Conservation (phyloP, 345 rosid genomes). For the Syzygium aromaticum region DNA sequence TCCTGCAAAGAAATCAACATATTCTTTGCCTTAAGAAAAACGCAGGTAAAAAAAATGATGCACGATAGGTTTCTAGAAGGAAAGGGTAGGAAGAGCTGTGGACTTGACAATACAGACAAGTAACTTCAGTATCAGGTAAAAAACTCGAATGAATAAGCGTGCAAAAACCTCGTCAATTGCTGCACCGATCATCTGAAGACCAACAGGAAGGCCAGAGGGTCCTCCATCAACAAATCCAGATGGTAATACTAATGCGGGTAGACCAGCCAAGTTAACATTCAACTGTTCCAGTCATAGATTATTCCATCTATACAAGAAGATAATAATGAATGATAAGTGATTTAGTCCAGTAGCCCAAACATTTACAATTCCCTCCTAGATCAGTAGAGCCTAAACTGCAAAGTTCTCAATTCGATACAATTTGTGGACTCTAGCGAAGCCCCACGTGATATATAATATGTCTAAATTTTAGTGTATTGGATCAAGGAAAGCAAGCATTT, state of each 20-base stretch:
- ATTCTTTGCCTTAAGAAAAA: neutral
- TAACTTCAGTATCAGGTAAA: neutral
- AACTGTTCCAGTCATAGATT: no score
- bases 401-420: no score
- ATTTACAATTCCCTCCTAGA: no score
- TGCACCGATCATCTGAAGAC: slow-evolving; percentile 90
- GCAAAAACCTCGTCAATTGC: slow-evolving; percentile 73
- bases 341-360: no score
- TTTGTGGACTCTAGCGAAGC: no score
- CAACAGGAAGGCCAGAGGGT: slow-evolving; percentile 67
- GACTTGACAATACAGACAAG: neutral
- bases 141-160: neutral
- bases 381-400: no score
- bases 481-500: no score
- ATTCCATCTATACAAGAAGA: no score
- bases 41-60: neutral
- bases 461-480: no score
- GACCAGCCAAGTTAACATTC: slow-evolving; percentile 82
- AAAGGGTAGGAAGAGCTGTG: neutral
- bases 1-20: slow-evolving; percentile 23
- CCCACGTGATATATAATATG: no score
- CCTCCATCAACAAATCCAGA: slow-evolving; percentile 87
- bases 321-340: no score
- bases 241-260: slow-evolving; percentile 87
- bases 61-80: neutral